phyloP scores from a whole-genome alignment of 768 basidiomycete genomes.

The Mycena epipterygia region DNA sequence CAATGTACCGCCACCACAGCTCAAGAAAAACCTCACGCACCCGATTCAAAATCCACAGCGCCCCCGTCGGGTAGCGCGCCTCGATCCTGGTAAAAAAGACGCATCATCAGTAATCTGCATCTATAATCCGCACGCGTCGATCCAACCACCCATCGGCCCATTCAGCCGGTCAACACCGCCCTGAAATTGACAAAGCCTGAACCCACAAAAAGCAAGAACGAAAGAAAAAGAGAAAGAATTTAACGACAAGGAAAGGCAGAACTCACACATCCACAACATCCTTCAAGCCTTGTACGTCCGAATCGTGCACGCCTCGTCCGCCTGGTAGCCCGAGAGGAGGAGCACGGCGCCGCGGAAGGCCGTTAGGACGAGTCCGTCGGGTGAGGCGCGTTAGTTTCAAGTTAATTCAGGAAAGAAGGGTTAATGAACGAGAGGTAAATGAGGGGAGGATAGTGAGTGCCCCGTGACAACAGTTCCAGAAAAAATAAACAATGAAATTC shows the following conservation, averaged over 20 bases:
- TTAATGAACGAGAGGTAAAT: not conserved
- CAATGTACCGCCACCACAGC: no score
- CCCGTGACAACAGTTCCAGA: no score
- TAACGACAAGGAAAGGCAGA: no score
- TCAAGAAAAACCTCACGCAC: slow-evolving; percentile 40
- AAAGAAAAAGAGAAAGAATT: no score
- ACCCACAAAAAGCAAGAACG: no score
- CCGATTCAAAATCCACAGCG: slow-evolving; percentile 69
- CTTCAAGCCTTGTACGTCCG: slow-evolving; percentile 70
- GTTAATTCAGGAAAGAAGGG: not conserved
- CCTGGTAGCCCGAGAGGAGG: slow-evolving; percentile 80
- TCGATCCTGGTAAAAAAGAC: slow-evolving; percentile 46
- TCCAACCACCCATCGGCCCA: no score
- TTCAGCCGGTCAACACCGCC: not conserved
- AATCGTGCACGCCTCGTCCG: slow-evolving; percentile 75
- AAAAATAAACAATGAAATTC: slow-evolving; percentile 42
- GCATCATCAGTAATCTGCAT: not conserved
- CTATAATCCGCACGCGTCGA: no score
- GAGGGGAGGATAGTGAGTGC: no score
- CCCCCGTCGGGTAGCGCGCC: slow-evolving; percentile 63
- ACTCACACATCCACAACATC: no score
- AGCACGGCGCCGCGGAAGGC: slow-evolving; percentile 83
- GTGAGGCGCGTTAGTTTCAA: not conserved
- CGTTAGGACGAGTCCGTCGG: slow-evolving; percentile 79
- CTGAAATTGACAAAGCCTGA: no score